phyloP scores from a whole-genome alignment of 306 rosid genomes.

The Lablab purpureus region DNA sequence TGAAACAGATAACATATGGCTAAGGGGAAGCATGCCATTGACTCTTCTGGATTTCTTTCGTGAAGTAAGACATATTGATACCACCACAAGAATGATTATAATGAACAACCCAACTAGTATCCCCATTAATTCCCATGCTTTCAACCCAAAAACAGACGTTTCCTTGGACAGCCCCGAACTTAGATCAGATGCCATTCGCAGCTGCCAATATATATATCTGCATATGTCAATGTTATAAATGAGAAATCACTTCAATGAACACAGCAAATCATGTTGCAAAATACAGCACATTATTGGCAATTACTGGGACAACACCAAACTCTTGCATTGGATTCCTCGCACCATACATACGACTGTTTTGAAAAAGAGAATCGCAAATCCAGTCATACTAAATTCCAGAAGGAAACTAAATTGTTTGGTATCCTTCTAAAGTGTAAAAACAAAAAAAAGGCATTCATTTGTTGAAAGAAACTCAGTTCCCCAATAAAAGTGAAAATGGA shows the following conservation, averaged over 20 bases:
- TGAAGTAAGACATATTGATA: slow-evolving; percentile 79
- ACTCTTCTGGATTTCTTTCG: slow-evolving; percentile 81
- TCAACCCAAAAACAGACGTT: slow-evolving; percentile 78
- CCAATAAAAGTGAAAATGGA: slow-evolving; percentile 14
- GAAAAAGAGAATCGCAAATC: slow-evolving; percentile 27
- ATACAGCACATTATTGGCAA: slow-evolving; percentile 17
- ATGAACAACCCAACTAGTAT: slow-evolving; percentile 73
- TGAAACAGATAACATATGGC: slow-evolving; percentile 65
- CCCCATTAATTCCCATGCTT: slow-evolving; percentile 85
- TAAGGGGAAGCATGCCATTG: slow-evolving; percentile 66
- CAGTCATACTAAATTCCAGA: slow-evolving; percentile 17
- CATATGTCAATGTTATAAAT: slow-evolving; percentile 44
- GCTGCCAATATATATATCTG: slow-evolving; percentile 47
- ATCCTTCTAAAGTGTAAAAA: background rate
- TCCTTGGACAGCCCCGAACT: slow-evolving; percentile 68
- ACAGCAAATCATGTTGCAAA: slow-evolving; percentile 38
- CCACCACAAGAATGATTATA: slow-evolving; percentile 66
- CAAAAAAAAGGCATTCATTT: slow-evolving; percentile 5
- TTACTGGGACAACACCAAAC: background rate
- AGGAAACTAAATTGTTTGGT: slow-evolving; percentile 1
- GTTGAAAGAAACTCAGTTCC: slow-evolving; percentile 17
- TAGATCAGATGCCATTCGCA: slow-evolving; percentile 79
- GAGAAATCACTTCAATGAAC: slow-evolving; percentile 35
- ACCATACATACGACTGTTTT: slow-evolving; percentile 1
- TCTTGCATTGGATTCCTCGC: slow-evolving; percentile 3